These are phyloP conservation scores for Mortierella antarctica DNA, from an alignment of 192 early-diverging fungal species.

Conservation along the genomic window DNA sequence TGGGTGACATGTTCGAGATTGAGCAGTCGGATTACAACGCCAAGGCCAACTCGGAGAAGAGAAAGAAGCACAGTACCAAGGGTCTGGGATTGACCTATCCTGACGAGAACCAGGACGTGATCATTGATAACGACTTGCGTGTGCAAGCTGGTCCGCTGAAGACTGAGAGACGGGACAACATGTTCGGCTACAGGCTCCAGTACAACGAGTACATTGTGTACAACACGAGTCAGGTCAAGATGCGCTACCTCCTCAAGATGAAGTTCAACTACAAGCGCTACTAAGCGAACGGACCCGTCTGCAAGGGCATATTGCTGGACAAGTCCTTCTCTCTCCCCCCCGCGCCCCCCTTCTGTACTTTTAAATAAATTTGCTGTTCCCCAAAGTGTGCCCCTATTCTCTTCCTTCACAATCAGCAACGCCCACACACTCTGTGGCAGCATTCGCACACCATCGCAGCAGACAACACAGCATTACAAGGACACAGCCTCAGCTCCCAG, in stretches of 20 bases:
- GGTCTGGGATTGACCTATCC: conserved; percentile 71
- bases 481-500: too few species aligned
- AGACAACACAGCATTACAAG: background rate
- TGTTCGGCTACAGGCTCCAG: conserved; percentile 42
- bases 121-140: conserved; percentile 58
- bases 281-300: background rate
- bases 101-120: conserved; percentile 55
- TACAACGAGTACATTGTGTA: conserved; percentile 90
- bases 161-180: background rate
- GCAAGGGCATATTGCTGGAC: background rate
- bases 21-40: conserved; percentile 66
- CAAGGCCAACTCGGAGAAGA: conserved; percentile 37
- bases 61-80: conserved; percentile 69
- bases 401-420: background rate
- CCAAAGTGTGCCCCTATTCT: background rate
- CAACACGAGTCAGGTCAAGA: conserved; percentile 73
- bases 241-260: conserved; percentile 70
- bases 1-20: conserved; percentile 68
- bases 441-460: background rate
- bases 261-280: conserved; percentile 39
- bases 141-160: conserved; percentile 61
- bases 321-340: background rate
- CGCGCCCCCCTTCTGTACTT: background rate
- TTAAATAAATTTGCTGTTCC: background rate
- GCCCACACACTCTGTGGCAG: background rate